Base-by-base conservation (phyloP, 140 eudicot species). In the Stevia rebaudiana region DNA sequence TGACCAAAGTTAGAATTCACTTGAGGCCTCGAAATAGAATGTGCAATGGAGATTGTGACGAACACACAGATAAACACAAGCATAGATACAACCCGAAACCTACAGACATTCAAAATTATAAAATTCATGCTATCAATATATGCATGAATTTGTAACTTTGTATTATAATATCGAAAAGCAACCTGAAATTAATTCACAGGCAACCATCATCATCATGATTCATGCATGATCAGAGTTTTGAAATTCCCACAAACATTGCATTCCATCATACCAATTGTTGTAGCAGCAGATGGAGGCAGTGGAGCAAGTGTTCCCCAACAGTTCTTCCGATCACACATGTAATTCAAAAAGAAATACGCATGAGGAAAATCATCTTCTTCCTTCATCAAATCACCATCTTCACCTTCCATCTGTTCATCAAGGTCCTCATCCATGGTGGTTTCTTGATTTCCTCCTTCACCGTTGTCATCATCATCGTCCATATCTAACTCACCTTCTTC, bases 271-370 rank as follows among this genome's bases (percentile, higher is more conserved):
- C 62, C 41, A n/a, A 76, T 48, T 9, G 80, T 49, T 18, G 63
- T 17, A 1, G 68, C 42, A 60, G 55, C 78, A 12, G 77, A 69
- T 11, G 83, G 86, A 17, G 95, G 83, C 61, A 87, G 54, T 21
- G 98, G 98, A 64, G 98, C 98, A 74, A 87, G 78, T 8, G 98
- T 91, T 5, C 98, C 98, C 79, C 98, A 76, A 41, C 98, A 91
- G 28, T 80, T 75, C 51, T 88, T 85, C 55, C 78, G 74, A 30
- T 79, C 85, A 66, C 98, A 91, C 96, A 91, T 83, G 73, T 84
- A 91, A 54, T 74, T 83, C 59, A 83, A 12, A 58, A 87, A 87
- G 80, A 91, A 91, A 73, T 87, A 91, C 1, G 89, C 85, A 35
- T 87, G 96, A n/a, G 98, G 96, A 62, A 87, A 87, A 55, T 85